phyloP scores from a whole-genome alignment of 345 rosid genomes.

The Euphorbia peplus region DNA sequence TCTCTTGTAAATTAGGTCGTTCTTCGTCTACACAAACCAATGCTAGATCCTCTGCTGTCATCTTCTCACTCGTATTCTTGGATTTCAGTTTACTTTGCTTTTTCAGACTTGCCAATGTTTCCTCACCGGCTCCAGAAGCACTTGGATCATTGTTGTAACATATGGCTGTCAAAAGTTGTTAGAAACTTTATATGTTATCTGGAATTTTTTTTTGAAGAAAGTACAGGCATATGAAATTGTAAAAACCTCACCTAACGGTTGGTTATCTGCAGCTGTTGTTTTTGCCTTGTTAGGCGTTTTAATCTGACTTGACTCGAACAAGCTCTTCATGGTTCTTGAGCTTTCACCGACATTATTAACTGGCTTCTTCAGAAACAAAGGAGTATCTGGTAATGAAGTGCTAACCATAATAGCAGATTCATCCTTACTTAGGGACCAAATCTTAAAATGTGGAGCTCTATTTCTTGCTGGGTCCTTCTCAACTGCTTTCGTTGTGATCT shows the following conservation, averaged over 20 bases:
- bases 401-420: constrained; percentile 44
- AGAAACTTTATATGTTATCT: neutral
- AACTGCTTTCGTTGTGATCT: constrained; percentile 70
- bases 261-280: constrained; percentile 20
- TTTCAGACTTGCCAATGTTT: constrained; percentile 26
- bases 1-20: constrained; percentile 1
- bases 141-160: constrained; percentile 41
- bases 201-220: too few species aligned
- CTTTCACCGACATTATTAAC: constrained; percentile 33
- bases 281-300: constrained; percentile 21
- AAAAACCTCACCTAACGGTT: constrained; percentile 33
- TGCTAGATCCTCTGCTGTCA: constrained; percentile 22
- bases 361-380: constrained; percentile 48
- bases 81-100: constrained; percentile 32
- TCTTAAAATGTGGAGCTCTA: constrained; percentile 62
- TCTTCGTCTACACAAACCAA: constrained; percentile 22
- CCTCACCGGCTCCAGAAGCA: constrained; percentile 38
- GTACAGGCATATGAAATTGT: neutral
- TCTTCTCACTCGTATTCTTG: constrained; percentile 18
- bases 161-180: constrained; percentile 40
- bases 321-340: constrained; percentile 34
- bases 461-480: constrained; percentile 65
- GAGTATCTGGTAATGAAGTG: constrained; percentile 42
- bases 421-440: constrained; percentile 55
- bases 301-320: constrained; percentile 33